These are phyloP conservation scores for Suillus hirtellus DNA, from an alignment of 768 basidiomycete species.

Conservation along the genomic window DNA sequence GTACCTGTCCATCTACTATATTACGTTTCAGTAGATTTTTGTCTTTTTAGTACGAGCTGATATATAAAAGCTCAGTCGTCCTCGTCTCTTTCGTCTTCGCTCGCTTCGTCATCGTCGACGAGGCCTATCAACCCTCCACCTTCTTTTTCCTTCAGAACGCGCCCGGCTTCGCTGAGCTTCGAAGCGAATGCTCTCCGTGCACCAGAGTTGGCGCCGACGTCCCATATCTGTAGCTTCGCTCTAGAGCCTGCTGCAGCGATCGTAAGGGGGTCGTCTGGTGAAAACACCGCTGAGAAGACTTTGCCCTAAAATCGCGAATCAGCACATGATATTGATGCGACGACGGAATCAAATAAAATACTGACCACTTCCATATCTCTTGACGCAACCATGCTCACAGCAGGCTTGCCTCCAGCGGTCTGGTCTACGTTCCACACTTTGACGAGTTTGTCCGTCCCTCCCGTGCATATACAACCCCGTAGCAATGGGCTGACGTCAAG, in stretches of 20 bases:
- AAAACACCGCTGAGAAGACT: constrained; percentile 90
- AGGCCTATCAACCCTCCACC: constrained; percentile 72
- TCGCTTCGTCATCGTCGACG: constrained; percentile 68
- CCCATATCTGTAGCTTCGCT: constrained; percentile 95
- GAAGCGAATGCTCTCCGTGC: constrained; percentile 80
- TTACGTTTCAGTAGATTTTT: constrained; percentile 18
- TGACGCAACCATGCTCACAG: constrained; percentile 82
- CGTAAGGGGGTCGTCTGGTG: constrained; percentile 92
- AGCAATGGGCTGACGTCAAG: constrained; percentile 91
- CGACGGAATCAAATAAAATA: constrained; percentile 16
- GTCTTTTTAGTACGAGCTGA: constrained; percentile 1
- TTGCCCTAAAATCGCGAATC: constrained; percentile 66
- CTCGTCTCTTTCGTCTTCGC: constrained; percentile 48
- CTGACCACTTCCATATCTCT: constrained; percentile 89
- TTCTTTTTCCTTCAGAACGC: constrained; percentile 61
- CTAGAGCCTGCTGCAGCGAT: constrained; percentile 93
- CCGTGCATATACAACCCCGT: constrained; percentile 88
- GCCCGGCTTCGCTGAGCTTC: constrained; percentile 75
- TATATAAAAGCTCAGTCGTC: constrained; percentile 19
- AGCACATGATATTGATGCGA: not conserved
- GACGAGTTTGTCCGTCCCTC: constrained; percentile 92
- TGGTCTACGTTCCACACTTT: constrained; percentile 95
- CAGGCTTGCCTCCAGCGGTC: constrained; percentile 58
- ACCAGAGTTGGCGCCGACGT: constrained; percentile 80
- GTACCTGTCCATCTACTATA: constrained; percentile 20